Evolutionary conservation across 1,139 yeast species (phyloP), one percentile per base, ranked within the genome.

Genomic region (Zygoascus sp.): DNA sequence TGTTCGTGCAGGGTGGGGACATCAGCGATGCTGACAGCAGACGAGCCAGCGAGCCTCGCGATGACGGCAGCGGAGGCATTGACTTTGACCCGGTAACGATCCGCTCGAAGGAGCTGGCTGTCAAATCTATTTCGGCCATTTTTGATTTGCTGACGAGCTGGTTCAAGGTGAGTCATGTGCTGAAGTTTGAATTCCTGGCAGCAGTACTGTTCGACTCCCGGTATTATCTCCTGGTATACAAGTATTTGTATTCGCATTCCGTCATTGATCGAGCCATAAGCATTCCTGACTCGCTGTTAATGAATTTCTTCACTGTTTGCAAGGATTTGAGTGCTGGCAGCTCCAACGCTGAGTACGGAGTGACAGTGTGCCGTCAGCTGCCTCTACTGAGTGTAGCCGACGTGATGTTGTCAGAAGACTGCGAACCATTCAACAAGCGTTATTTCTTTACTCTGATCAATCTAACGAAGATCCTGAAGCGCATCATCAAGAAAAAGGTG

Each of bases 111-210:
- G 95, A 86, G 58, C 69, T 79, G 1, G 70, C 83, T 0, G 60
- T 84, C 47, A 85, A 83, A 55, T 79, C 84, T 2, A 73, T 83
- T 2, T 71, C 83, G 1, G 76, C 78, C 2, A 74, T 80, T 1
- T 50, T 88, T 1, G 57, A 69, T 5, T 57, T 77, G 16, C 61
- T 92, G 23, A 63, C 83, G 28, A 75, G 75, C 56, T 92, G 97
- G 97, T 83, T 88, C 62, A 85, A 84, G 58, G 65, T 75, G 10
- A 83, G 80, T 45, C 96, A 92, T 63, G 69, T 88, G 1, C 65
- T 89, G 55, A 90, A 90, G 62, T 81, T 76, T 60, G 95, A 89
- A 62, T 86, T 83, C 59, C 67, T 92, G 11, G 67, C 83, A 1
- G 77, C 88, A 0, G 62, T 92, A 21, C 62, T 92, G 32, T 85